Evolutionary conservation across 768 basidiomycete genomes (phyloP).

Genomic region (Tricholomella constricta): DNA sequence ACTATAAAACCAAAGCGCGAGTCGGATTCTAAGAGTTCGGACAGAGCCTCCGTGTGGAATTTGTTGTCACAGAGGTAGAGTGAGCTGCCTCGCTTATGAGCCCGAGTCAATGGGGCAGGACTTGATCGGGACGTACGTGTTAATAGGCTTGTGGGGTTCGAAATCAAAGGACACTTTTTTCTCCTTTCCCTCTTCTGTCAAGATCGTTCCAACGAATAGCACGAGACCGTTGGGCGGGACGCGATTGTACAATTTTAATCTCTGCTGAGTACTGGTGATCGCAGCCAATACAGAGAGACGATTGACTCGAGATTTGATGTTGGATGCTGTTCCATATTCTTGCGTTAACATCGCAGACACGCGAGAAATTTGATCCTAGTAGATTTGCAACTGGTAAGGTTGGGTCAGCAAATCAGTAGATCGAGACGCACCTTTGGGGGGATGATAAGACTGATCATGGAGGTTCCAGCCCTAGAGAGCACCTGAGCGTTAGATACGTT

Average conservation of each 20-base stretch:
- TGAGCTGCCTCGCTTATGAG: conserved; percentile 53
- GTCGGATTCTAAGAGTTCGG: conserved; percentile 95
- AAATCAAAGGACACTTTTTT: conserved; percentile 99
- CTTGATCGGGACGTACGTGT: conserved; percentile 68
- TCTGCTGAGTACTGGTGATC: conserved; percentile 97
- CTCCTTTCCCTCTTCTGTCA: conserved; percentile 99
- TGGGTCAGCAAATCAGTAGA: conserved; percentile 13
- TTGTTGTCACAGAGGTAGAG: conserved; percentile 99
- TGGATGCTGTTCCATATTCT: conserved; percentile 98
- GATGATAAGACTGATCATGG: conserved; percentile 98
- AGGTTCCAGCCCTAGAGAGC: conserved; percentile 79
- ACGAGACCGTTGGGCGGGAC: conserved; percentile 97
- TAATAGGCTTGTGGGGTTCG: conserved; percentile 98
- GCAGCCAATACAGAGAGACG: conserved; percentile 96
- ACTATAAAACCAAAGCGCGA: conserved; percentile 99
- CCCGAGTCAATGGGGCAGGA: background rate
- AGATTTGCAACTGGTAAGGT: conserved; percentile 10
- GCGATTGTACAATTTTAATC: conserved; percentile 94
- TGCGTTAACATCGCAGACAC: conserved; percentile 96
- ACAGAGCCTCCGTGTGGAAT: conserved; percentile 97
- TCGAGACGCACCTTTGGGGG: conserved; percentile 76
- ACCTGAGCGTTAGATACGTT: conserved; percentile 24
- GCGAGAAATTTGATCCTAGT: conserved; percentile 90
- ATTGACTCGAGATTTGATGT: conserved; percentile 99
- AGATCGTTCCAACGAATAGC: conserved; percentile 95